Conservation (phyloP, 208 protist species). For the Trypanosoma lewisi region DNA sequence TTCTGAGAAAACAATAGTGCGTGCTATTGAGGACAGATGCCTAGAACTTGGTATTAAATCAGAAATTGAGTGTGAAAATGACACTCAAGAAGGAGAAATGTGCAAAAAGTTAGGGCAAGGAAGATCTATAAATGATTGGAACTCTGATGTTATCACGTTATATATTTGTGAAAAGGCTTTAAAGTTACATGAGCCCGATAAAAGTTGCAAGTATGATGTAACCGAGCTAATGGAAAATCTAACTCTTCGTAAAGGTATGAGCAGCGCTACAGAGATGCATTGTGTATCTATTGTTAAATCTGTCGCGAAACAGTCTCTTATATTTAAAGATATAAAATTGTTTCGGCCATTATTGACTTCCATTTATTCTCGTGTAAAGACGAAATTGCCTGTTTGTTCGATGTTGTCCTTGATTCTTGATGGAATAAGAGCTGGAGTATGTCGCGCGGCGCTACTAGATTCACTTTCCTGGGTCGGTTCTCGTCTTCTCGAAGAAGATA, state of each 20-base stretch:
- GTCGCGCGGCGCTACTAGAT: constrained; percentile 11
- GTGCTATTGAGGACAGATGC: constrained; percentile 9
- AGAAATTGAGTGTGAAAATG: not conserved
- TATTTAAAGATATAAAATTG: constrained; percentile 2
- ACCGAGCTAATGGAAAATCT: constrained; percentile 8
- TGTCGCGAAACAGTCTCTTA: not conserved
- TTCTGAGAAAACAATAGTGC: constrained; percentile 8
- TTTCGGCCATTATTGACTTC: constrained; percentile 7
- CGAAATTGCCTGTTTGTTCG: not conserved
- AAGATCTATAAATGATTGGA: constrained; percentile 1
- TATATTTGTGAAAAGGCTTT: constrained; percentile 20
- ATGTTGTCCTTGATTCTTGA: constrained; percentile 17
- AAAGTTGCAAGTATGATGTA: constrained; percentile 1
- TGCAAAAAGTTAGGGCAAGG: not conserved
- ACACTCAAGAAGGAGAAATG: not conserved
- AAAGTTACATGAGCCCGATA: not conserved
- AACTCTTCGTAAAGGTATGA: constrained; percentile 10
- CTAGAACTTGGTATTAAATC: constrained; percentile 22
- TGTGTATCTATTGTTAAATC: constrained; percentile 22
- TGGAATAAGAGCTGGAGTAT: constrained; percentile 16
- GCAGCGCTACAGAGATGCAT: constrained; percentile 13
- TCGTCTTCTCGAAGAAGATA: not conserved
- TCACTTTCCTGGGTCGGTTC: constrained; percentile 22
- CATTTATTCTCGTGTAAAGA: constrained; percentile 21
- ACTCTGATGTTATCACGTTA: constrained; percentile 11